Base-by-base conservation (phyloP, 2,329 filamentous ascomycete genomes). In the Knoxdaviesia capensis region DNA sequence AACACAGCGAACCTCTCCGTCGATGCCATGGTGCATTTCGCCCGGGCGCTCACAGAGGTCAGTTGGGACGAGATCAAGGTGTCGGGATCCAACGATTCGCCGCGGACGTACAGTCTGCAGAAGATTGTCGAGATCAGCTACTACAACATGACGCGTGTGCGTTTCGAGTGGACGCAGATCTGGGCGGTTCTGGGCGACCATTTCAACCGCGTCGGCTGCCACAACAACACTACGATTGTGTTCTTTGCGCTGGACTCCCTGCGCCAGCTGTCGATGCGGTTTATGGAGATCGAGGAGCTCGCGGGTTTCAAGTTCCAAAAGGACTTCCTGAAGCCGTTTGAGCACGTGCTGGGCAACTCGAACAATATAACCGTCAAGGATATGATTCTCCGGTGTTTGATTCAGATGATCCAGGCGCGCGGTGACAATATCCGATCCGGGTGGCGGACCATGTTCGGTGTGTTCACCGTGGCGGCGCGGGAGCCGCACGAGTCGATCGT, bases 271-370 rank as follows among this genome's bases (percentile, higher is more conserved):
- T 94, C 88, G 1, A 96, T 98, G 87, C 80, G 87, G 11, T 99
- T 98, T 56, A 83, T 98, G 81, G 90, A 98, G 59, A 86, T 96
- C 46, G 90, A 94, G 56, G 90, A 99, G 58, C 62, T 99, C 50
- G 85, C 90, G 1, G 90, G 92, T 53, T 99, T 99, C 72, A 96
- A 96, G 59, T 99, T 99, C 55, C 90, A 99, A 53, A 99, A 99
- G 57, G 88, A 99, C 56, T 98, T 99, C 57, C 63, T 98, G 42
- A 96, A 94, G 59, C 90, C 92, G 0, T 99, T 98, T 52, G 88
- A 98, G 62, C 85, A 96, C 57, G 86, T 99, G 51, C 84, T 98
- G 64, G 79, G 82, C 44, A 96, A 98, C 56, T 90, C 86, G 36
- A 84, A 69, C 48, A 85, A 90, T 48, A 77, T 94, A 11, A 77